Evolutionary conservation across 768 basidiomycete genomes (phyloP).

Genomic region (Lepiota venenata): DNA sequence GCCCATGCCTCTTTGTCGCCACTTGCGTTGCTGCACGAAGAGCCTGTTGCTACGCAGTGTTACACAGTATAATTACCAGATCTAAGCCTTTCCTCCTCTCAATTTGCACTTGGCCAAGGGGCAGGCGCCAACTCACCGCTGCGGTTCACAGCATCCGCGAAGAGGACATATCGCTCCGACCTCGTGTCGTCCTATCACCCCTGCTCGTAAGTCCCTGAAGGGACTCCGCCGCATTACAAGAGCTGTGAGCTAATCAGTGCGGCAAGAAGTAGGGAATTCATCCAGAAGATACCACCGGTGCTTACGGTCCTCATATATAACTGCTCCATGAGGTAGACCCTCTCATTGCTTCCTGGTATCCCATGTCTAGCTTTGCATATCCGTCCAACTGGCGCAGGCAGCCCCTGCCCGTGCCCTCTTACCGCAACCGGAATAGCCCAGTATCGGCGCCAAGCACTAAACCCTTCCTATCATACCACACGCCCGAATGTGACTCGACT

Average conservation of each 20-base stretch:
- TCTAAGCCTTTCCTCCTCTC: too few relatives aligned
- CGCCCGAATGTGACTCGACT: neutral
- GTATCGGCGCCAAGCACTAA: conserved; percentile 8
- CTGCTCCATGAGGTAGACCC: neutral
- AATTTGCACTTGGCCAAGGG: too few relatives aligned
- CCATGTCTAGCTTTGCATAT: conserved; percentile 5
- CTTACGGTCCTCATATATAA: neutral
- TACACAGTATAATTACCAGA: too few relatives aligned
- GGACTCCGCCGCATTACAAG: neutral
- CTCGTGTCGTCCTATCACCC: too few relatives aligned
- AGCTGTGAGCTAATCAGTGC: conserved; percentile 2
- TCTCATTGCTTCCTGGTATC: neutral
- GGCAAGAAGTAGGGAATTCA: conserved; percentile 1
- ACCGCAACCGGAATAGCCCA: neutral
- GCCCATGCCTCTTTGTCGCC: neutral
- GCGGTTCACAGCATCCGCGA: too few relatives aligned
- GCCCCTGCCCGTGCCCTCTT: conserved; percentile 3
- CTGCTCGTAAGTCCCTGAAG: too few relatives aligned
- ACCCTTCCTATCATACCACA: conserved; percentile 4
- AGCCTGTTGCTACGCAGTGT: neutral
- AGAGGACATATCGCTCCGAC: too few relatives aligned
- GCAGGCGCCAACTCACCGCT: too few relatives aligned
- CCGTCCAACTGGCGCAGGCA: conserved; percentile 3
- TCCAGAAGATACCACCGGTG: conserved; percentile 4
- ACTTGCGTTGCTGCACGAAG: too few relatives aligned